Evolutionary conservation across 371 early-diverging fungal genomes (phyloP).

Genomic region (Haplosporangium sp.): DNA sequence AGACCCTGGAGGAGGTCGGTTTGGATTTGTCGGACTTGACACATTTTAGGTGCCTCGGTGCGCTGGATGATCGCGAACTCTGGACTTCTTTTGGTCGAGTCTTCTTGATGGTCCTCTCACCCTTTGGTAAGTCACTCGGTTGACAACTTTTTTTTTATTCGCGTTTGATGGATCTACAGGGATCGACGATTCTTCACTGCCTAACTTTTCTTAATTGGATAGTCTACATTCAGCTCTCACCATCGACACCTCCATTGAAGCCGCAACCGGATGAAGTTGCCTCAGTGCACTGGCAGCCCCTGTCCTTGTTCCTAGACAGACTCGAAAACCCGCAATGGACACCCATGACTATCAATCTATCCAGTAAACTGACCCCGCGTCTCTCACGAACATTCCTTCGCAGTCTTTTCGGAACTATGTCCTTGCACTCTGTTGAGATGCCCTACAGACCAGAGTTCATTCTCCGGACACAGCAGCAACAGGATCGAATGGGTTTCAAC

Average conservation of each 20-base stretch:
- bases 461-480: conserved; percentile 16
- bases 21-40: conserved; percentile 62
- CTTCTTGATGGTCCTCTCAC: conserved; percentile 70
- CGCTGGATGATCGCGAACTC: conserved; percentile 75
- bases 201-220: background rate
- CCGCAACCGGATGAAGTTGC: conserved; percentile 72
- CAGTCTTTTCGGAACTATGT: conserved; percentile 49
- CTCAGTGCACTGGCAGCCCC: conserved; percentile 71
- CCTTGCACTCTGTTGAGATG: conserved; percentile 48
- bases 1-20: conserved; percentile 76
- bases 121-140: conserved; percentile 70
- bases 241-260: conserved; percentile 62
- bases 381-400: conserved; percentile 45
- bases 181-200: conserved; percentile 12
- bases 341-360: conserved; percentile 54
- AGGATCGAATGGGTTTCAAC: conserved; percentile 2
- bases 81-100: conserved; percentile 61
- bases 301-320: conserved; percentile 61
- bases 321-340: conserved; percentile 48
- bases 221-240: conserved; percentile 73
- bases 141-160: too few species aligned
- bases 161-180: conserved; percentile 1
- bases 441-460: conserved; percentile 50
- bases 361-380: conserved; percentile 55
- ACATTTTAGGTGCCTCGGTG: conserved; percentile 66